Conservation (phyloP, 2,329 filamentous ascomycete genomes). For the Colletotrichum sp. region DNA sequence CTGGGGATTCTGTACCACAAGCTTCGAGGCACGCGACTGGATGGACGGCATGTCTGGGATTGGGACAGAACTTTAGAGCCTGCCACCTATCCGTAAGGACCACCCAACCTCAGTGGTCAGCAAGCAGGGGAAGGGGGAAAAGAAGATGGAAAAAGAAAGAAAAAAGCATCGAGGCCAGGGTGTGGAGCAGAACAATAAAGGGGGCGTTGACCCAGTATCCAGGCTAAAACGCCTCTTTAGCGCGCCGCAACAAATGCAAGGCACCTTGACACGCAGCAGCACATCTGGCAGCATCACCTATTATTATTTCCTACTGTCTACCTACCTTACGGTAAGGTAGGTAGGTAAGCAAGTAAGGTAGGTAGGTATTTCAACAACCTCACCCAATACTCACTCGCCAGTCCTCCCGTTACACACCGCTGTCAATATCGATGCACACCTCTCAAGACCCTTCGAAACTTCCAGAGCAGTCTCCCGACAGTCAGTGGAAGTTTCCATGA, state of each 20-base stretch:
- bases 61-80: not conserved
- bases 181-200: not conserved
- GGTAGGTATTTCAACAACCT: not conserved
- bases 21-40: slow-evolving; percentile 14
- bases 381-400: not conserved
- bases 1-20: not conserved
- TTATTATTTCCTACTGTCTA: not conserved
- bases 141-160: not conserved
- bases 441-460: not conserved
- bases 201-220: not conserved
- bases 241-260: slow-evolving; percentile 15
- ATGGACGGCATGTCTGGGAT: slow-evolving; percentile 4
- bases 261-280: not conserved
- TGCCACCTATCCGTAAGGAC: not conserved
- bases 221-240: slow-evolving; percentile 18
- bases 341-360: not conserved
- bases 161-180: not conserved
- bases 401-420: not conserved
- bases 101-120: not conserved
- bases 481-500: not conserved
- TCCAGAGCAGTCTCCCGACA: not conserved
- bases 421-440: not conserved
- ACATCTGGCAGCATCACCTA: not conserved
- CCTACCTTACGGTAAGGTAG: too few relatives aligned
- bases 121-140: not conserved